A percentile compares a stretch with the other conserved stretches of the same genome.
Conservation (phyloP, 2,329 filamentous ascomycete species). For the Trichophyton schoenleinii region DNA sequence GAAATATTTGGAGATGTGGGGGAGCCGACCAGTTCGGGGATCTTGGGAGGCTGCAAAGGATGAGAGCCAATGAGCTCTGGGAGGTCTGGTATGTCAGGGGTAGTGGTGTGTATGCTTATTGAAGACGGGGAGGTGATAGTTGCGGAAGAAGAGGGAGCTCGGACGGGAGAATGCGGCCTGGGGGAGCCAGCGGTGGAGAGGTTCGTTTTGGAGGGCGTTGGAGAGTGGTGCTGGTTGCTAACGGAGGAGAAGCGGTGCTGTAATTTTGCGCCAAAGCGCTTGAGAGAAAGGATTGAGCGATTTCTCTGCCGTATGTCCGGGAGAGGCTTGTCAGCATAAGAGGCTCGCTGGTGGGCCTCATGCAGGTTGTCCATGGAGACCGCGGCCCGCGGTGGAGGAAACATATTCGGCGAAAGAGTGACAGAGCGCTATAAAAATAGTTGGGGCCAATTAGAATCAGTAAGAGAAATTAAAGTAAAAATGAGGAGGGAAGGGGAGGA, state of each 20-base stretch:
- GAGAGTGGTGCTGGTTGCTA: not conserved
- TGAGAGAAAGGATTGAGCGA: not conserved
- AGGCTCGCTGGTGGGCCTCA: not conserved
- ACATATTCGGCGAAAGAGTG: not conserved
- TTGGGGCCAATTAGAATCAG: not conserved
- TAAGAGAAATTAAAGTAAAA: not conserved
- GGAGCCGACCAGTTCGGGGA: not conserved
- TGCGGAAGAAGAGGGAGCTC: not conserved
- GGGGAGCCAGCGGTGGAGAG: not conserved
- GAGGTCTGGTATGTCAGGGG: not conserved
- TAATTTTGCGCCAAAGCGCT: not conserved
- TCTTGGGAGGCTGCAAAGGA: not conserved
- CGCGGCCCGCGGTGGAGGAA: not conserved
- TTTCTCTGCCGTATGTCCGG: not conserved
- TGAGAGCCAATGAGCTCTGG: not conserved
- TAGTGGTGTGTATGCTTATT: not conserved
- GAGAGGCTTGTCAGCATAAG: not conserved
- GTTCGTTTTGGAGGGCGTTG: not conserved
- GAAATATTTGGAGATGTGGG: not conserved
- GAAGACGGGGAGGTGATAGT: not conserved
- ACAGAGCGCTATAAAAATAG: not conserved
- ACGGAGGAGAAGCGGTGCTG: not conserved
- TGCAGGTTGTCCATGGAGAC: not conserved
- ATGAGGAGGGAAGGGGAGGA: not conserved
- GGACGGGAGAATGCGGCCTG: not conserved